Conservation (phyloP, 345 rosid species). For the Dovyalis caffra region DNA sequence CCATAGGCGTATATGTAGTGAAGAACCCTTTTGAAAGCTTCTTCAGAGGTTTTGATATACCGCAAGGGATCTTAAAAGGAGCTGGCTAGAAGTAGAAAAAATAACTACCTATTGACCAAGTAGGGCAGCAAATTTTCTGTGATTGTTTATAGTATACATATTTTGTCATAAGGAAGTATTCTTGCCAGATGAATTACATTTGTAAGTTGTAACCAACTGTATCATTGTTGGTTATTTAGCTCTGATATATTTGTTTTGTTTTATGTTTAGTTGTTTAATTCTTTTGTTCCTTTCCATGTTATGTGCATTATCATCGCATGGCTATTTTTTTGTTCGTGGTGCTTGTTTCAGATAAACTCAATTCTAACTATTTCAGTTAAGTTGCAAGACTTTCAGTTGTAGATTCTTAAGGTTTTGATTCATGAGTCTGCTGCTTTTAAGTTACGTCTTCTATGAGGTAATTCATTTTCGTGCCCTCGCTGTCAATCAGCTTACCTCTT, state of each 20-base stretch:
- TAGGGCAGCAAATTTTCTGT: constrained; percentile 46
- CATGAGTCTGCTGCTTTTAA: neutral
- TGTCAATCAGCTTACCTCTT: neutral
- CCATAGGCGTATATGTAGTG: constrained; percentile 38
- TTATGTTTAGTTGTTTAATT: constrained; percentile 4
- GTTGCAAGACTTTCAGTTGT: neutral
- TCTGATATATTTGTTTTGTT: constrained; percentile 17
- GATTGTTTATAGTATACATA: constrained; percentile 55
- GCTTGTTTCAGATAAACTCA: neutral
- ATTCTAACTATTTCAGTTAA: neutral
- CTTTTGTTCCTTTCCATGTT: constrained; percentile 17
- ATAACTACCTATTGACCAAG: constrained; percentile 45
- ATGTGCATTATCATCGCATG: neutral
- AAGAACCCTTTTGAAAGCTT: constrained; percentile 39
- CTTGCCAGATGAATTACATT: constrained; percentile 42
- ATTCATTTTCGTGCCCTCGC: neutral
- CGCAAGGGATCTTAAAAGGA: constrained; percentile 27
- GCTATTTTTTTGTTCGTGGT: neutral
- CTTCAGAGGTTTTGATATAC: constrained; percentile 42
- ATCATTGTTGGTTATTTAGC: constrained; percentile 33
- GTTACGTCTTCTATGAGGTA: neutral
- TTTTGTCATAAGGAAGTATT: constrained; percentile 38
- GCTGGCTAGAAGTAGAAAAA: constrained; percentile 45
- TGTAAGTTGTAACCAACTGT: constrained; percentile 35
- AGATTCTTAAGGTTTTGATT: neutral